Conservation (phyloP, 805 yeast genomes). For the Cyberlindnera euphorbiae region DNA sequence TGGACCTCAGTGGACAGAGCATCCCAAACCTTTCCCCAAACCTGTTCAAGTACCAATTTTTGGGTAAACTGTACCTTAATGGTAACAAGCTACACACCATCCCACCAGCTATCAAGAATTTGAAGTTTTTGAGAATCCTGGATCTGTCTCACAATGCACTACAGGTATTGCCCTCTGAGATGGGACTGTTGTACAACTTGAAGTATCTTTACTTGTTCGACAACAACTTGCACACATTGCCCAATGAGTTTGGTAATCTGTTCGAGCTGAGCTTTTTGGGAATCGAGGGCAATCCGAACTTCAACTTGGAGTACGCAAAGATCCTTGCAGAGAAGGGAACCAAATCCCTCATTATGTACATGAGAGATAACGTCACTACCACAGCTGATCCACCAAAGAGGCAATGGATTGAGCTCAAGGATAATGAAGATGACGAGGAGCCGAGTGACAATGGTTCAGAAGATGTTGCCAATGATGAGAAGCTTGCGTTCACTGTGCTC, state of each 20-base stretch:
- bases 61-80: constrained; percentile 81
- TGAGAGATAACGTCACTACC: constrained; percentile 79
- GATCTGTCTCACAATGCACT: constrained; percentile 81
- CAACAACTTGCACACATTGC: constrained; percentile 70
- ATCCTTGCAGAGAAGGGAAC: constrained; percentile 80
- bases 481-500: constrained; percentile 64
- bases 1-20: constrained; percentile 90
- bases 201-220: constrained; percentile 84
- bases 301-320: constrained; percentile 59
- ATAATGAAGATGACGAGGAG: constrained; percentile 49
- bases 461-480: constrained; percentile 26
- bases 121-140: constrained; percentile 71
- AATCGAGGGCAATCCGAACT: constrained; percentile 80
- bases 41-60: constrained; percentile 74
- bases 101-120: constrained; percentile 63
- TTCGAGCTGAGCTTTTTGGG: constrained; percentile 85
- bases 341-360: constrained; percentile 68
- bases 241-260: constrained; percentile 80
- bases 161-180: constrained; percentile 69
- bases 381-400: constrained; percentile 65
- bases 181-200: constrained; percentile 78
- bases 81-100: constrained; percentile 71
- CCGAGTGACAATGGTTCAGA: constrained; percentile 21
- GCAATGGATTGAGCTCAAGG: constrained; percentile 75
- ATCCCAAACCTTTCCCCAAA: constrained; percentile 64